These are phyloP conservation scores for Phytophthora megakarya DNA, from an alignment of 352 stramenopile species.

Conservation along the genomic window DNA sequence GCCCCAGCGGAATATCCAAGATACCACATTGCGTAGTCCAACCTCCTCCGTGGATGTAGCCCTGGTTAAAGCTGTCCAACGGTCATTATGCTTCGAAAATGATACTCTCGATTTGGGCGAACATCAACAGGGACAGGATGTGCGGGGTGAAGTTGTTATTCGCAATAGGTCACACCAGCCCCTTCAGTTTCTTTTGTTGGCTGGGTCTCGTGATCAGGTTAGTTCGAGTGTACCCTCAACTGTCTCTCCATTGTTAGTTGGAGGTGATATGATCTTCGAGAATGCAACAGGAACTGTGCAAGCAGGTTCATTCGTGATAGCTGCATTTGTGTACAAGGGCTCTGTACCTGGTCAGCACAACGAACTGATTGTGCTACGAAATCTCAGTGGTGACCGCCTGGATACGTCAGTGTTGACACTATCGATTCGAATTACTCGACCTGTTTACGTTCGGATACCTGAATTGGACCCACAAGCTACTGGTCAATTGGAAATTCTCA, in stretches of 20 bases:
- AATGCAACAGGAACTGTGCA: slow-evolving; percentile 75
- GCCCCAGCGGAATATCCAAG: slow-evolving; percentile 12
- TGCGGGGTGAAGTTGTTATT: slow-evolving; percentile 66
- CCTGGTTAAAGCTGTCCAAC: slow-evolving; percentile 70
- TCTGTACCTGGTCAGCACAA: slow-evolving; percentile 68
- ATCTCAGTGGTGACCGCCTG: slow-evolving; percentile 78
- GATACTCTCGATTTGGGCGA: slow-evolving; percentile 81
- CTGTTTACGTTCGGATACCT: slow-evolving; percentile 85
- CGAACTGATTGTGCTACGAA: slow-evolving; percentile 82
- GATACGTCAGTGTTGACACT: slow-evolving; percentile 76
- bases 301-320: slow-evolving; percentile 46
- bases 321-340: slow-evolving; percentile 77
- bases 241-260: slow-evolving; percentile 29
- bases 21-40: slow-evolving; percentile 15
- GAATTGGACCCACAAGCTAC: slow-evolving; percentile 81
- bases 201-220: slow-evolving; percentile 48
- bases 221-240: slow-evolving; percentile 23
- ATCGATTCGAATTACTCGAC: slow-evolving; percentile 66
- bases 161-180: slow-evolving; percentile 68
- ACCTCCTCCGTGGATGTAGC: slow-evolving; percentile 55
- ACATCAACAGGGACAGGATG: slow-evolving; percentile 68
- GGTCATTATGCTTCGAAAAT: slow-evolving; percentile 68
- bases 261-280: slow-evolving; percentile 75
- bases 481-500: slow-evolving; percentile 71
- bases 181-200: slow-evolving; percentile 78